Conservation (phyloP, 2,329 filamentous ascomycete genomes). For the Chaetomium globosum region DNA sequence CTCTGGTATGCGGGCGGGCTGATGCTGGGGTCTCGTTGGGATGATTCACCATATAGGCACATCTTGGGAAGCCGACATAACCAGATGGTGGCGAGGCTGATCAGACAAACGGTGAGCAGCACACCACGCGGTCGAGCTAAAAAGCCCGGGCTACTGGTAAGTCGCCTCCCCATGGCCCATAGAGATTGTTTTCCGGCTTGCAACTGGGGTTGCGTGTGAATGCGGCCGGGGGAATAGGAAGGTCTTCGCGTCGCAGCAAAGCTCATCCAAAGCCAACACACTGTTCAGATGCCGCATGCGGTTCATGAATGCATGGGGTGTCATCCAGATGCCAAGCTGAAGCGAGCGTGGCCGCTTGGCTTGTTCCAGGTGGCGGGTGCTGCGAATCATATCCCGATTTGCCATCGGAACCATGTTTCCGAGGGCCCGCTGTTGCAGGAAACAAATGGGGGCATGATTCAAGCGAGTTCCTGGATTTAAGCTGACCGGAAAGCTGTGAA, state of each 20-base stretch:
- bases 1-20: constrained; percentile 19
- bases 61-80: constrained; percentile 36
- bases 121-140: constrained; percentile 31
- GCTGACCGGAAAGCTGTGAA: too few species aligned
- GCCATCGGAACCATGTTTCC: background rate
- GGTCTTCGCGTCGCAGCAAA: too few species aligned
- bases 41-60: constrained; percentile 33
- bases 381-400: constrained; percentile 3
- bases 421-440: background rate
- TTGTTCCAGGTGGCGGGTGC: background rate
- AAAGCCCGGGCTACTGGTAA: constrained; percentile 10
- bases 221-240: background rate
- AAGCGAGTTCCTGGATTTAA: too few species aligned
- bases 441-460: too few species aligned
- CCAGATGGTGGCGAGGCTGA: constrained; percentile 37
- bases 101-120: constrained; percentile 32
- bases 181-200: background rate
- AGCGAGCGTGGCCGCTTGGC: background rate
- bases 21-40: constrained; percentile 14
- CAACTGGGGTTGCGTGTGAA: background rate
- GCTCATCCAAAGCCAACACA: background rate
- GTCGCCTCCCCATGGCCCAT: constrained; percentile 14
- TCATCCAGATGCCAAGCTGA: too few species aligned
- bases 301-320: too few species aligned
- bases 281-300: background rate